phyloP scores from a whole-genome alignment of 192 early-diverging fungal species.

The Backusella westeae region DNA sequence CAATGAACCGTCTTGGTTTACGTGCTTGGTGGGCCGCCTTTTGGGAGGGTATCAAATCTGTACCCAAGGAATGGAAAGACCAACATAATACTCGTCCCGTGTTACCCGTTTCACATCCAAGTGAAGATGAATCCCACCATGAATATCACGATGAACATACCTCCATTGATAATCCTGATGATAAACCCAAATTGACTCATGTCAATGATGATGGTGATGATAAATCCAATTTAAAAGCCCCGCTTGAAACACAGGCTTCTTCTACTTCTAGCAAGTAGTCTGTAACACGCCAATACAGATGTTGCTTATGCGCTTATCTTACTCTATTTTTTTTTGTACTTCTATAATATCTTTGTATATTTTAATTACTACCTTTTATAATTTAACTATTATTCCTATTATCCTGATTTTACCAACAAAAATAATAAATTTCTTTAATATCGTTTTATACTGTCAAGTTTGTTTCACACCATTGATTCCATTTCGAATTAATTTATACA shows the following conservation, averaged over 20 bases:
- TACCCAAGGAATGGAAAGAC: conserved; percentile 17
- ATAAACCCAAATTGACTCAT: neutral
- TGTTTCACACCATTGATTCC: neutral
- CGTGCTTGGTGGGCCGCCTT: conserved; percentile 6
- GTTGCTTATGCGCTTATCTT: no score
- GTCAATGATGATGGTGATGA: neutral
- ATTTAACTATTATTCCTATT: neutral
- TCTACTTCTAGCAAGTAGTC: neutral
- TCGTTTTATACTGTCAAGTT: neutral
- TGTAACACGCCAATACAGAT: neutral
- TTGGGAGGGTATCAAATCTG: neutral
- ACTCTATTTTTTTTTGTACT: no score
- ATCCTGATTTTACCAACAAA: neutral
- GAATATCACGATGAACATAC: neutral
- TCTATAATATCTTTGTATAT: neutral
- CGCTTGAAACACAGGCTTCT: neutral
- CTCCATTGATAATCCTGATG: neutral
- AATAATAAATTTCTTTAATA: neutral
- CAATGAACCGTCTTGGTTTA: conserved; percentile 28
- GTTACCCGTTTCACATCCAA: neutral
- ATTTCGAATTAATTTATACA: neutral
- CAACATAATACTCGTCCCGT: neutral
- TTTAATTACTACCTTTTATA: neutral
- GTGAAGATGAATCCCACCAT: neutral
- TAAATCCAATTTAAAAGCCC: neutral